Evolutionary conservation across 306 rosid genomes (phyloP).

Genomic region (Notholithocarpus densiflorus): DNA sequence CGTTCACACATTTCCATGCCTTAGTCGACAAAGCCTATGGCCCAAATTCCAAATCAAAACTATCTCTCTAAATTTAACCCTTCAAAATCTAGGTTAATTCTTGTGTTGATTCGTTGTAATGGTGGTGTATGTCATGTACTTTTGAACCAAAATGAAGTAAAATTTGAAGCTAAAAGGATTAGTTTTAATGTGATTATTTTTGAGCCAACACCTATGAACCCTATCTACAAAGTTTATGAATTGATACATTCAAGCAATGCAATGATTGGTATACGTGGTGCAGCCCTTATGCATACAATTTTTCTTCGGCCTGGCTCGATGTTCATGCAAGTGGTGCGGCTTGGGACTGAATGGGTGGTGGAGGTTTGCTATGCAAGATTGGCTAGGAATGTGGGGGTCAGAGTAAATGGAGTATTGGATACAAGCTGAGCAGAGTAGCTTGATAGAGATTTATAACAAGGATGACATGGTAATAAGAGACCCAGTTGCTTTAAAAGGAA

Average conservation of each 20-base stretch:
- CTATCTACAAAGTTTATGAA: conserved; percentile 8
- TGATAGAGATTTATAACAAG: too few relatives aligned
- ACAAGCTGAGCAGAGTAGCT: too few relatives aligned
- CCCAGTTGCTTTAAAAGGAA: not conserved
- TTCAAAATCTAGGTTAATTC: not conserved
- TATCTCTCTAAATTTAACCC: not conserved
- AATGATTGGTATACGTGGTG: not conserved
- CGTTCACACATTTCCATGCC: conserved; percentile 23
- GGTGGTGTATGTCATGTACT: conserved; percentile 18
- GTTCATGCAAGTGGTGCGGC: too few relatives aligned
- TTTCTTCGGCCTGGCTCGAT: too few relatives aligned
- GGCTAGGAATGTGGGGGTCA: too few relatives aligned
- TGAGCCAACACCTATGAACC: conserved; percentile 8
- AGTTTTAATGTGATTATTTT: conserved; percentile 39
- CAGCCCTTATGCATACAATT: too few relatives aligned
- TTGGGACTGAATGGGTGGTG: too few relatives aligned
- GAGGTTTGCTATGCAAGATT: too few relatives aligned
- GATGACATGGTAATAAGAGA: too few relatives aligned
- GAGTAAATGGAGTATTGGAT: too few relatives aligned
- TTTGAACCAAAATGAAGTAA: conserved; percentile 23
- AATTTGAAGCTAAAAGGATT: conserved; percentile 2
- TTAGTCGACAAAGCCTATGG: conserved; percentile 27
- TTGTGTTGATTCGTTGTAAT: conserved; percentile 8
- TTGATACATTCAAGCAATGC: conserved; percentile 32
- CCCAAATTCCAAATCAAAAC: not conserved